Base-by-base conservation (phyloP, 148 eudicot genomes). In the Vaccinium vitisidaea region DNA sequence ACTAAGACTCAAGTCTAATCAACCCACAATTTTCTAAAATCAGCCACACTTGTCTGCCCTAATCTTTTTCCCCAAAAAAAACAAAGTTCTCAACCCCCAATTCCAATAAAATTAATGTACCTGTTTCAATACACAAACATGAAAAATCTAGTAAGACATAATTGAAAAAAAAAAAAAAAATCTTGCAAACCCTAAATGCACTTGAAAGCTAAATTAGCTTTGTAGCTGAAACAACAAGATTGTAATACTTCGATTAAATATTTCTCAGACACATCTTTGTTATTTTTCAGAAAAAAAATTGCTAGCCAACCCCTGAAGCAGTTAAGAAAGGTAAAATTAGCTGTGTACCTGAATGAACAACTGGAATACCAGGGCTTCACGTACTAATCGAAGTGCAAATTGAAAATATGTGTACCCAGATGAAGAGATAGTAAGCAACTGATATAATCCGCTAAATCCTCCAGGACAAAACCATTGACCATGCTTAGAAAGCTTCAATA, bases 341-440 rank as follows among this genome's bases (percentile, higher is more conserved):
- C 54, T 63, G 39, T 43, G 30, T 11, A 43, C 9, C 71, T 43
- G 71, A 80, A 59, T 80, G 36, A 80, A 80, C 63, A 58, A 56
- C 48, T 55, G 48, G 5, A 32, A 16, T 39, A 21, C 49, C 6
- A 14, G 13, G 71, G 67, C 15, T 19, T 80, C 63, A 32, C 0
- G 10, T n/a, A 36, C 54, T 23, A 63, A 48, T 63, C 0, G 30
- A 81, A 63, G 83, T 65, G 25, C 23, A 15, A 63, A 6, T 49
- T 48, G 54, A 8, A 48, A n/a, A n/a, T n/a, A 6, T 43, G 25
- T 6, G 49, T 21, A 50, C 2, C 19, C 58, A 50, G 59, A 49
- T 82, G 43, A 82, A 82, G 13, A 81, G 15, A 82, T 23, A 21
- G n/a, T 21, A 59, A 36, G 32, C 53, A 23, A 43, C 32, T 50